phyloP scores from a whole-genome alignment of 345 rosid genomes.

The Eucalyptus marginata region DNA sequence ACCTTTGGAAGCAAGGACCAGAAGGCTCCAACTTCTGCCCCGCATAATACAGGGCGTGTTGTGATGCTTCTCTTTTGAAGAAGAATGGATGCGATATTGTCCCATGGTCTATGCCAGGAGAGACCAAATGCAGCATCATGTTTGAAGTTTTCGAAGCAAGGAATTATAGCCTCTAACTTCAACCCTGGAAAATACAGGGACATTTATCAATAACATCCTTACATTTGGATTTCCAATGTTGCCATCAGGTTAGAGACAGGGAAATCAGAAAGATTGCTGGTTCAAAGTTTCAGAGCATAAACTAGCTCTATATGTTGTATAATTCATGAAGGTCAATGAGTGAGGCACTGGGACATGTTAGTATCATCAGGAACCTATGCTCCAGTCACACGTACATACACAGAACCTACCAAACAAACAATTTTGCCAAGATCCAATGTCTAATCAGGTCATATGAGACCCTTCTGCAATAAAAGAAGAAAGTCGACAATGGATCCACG shows the following conservation, averaged over 20 bases:
- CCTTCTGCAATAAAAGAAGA: not conserved
- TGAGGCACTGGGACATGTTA: not conserved
- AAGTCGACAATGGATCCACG: not conserved
- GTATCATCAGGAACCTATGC: not conserved
- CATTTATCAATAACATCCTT: constrained; percentile 16
- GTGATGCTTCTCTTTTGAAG: not conserved
- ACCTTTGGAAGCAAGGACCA: not conserved
- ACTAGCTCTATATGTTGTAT: not conserved
- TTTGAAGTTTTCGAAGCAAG: constrained; percentile 30
- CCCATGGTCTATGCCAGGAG: constrained; percentile 11
- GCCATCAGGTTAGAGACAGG: not conserved
- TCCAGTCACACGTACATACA: not conserved
- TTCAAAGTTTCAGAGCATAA: not conserved
- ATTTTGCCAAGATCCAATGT: not conserved
- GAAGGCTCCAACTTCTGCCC: not conserved
- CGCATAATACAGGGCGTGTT: not conserved
- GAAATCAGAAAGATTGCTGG: not conserved
- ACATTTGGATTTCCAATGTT: not conserved
- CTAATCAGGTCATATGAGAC: not conserved
- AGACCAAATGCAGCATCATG: constrained; percentile 15
- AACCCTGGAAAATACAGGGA: constrained; percentile 46
- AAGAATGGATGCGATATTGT: constrained; percentile 5
- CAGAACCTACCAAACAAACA: not conserved
- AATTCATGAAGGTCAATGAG: not conserved
- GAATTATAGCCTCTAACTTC: constrained; percentile 16